Evolutionary conservation across 1,284 basidiomycete species (phyloP), one percentile per base, ranked within the genome.

Genomic region (Trametes polyzona): DNA sequence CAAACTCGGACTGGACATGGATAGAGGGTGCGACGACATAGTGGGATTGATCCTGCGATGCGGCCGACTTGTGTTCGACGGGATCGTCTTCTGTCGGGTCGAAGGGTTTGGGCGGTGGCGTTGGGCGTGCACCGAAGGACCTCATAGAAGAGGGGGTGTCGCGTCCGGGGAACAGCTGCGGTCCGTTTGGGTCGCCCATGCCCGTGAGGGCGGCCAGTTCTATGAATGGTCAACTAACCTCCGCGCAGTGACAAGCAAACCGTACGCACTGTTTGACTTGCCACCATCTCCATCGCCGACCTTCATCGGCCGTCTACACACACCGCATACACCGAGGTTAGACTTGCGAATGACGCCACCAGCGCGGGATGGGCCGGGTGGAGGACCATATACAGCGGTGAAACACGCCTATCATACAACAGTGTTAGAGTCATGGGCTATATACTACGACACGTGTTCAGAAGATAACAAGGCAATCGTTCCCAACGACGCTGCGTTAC

Each of bases 241-340:
- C 16, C 42, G 30, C 48, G 10, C 41, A 30, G n/a, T 9, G n/a
- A 52, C 50, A 37, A 47, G 41, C 29, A 17, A 27, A 26, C 5
- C 10, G 16, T 26, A 85, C 92, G 75, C 69, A 95, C 94, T 97
- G 78, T 94, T 95, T 32, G 83, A 90, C 76, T 91, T 93, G 57
- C 84, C 84, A 19, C 82, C 81, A 65, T 90, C 88, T 47, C 89
- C 87, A 59, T 96, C 93, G 19, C 88, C 88, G 12, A 98, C 83
- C 67, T 93, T 93, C 93, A 98, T 98, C 9, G 95, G 94, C 37
- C 93, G 83, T 63, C 96, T 83, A 70, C 96, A 99, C 0, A 98
- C 94, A 39, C 96, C 96, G 68, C 96, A 99, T 17, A 99, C 93
- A 29, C 96, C 96, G 24, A 97, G 79, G 67, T 92, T 91, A 24